A percentile compares a stretch with the other conserved stretches of the same genome.
These are phyloP conservation scores for Melampsora americana DNA, from an alignment of 1,284 basidiomycete genomes.

Conservation along the genomic window DNA sequence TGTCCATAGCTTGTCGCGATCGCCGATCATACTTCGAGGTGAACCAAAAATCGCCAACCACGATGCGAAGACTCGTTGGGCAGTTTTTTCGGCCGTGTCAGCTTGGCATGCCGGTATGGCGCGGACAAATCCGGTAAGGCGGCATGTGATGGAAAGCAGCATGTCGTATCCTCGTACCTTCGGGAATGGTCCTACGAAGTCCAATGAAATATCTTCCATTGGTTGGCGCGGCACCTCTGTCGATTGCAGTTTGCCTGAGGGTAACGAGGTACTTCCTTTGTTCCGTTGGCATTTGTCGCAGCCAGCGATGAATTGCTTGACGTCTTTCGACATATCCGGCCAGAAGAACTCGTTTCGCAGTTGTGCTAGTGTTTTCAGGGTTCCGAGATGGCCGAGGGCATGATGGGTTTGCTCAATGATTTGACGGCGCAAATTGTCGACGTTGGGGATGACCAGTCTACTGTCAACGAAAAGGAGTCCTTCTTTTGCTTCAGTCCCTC, in stretches of 20 bases:
- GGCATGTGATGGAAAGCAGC: neutral
- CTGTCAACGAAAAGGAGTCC: neutral
- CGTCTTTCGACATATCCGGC: neutral
- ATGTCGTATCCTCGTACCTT: neutral
- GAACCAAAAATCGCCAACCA: neutral
- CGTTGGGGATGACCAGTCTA: neutral
- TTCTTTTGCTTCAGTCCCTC: neutral
- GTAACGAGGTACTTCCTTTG: neutral
- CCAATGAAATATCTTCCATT: neutral
- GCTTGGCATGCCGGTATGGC: neutral
- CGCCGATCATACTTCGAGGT: neutral
- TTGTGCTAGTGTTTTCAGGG: neutral
- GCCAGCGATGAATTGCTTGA: neutral
- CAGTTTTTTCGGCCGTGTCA: neutral
- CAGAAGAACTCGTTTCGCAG: neutral
- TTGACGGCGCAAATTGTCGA: neutral
- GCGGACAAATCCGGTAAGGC: neutral
- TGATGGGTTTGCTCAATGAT: neutral
- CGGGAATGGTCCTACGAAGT: neutral
- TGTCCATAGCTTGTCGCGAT: neutral
- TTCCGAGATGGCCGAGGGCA: neutral
- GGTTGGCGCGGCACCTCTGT: neutral
- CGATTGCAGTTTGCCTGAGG: neutral
- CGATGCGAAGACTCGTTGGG: neutral
- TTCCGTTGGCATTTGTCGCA: neutral